Conservation (phyloP, 495 filamentous ascomycete species). For the Neurospora africana region DNA sequence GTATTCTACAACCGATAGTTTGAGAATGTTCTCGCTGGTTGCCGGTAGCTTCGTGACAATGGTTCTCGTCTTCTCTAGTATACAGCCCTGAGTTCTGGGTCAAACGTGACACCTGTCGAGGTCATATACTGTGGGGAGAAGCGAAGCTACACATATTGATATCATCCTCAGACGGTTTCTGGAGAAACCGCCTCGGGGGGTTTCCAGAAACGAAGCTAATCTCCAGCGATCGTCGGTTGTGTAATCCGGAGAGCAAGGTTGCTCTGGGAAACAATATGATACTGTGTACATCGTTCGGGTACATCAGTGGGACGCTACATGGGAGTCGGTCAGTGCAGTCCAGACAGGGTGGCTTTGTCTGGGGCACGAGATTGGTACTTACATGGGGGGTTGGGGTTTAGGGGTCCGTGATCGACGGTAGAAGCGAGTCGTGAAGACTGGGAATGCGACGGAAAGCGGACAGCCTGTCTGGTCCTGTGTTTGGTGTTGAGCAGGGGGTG, state of each 20-base stretch:
- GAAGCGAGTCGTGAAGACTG: slow-evolving; percentile 19
- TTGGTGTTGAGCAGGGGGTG: slow-evolving; percentile 19
- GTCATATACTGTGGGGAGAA: not conserved
- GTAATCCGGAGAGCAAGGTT: not conserved
- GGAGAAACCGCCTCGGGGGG: slow-evolving; percentile 15
- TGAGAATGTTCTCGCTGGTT: not conserved
- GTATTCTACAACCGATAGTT: not conserved
- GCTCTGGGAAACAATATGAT: not conserved
- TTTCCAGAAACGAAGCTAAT: slow-evolving; percentile 29
- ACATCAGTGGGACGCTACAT: not conserved
- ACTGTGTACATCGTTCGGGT: not conserved
- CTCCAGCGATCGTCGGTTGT: slow-evolving; percentile 14
- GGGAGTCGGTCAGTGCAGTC: slow-evolving; percentile 2
- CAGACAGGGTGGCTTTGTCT: slow-evolving; percentile 7
- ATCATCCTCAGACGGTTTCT: slow-evolving; percentile 16
- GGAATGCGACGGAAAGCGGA: slow-evolving; percentile 19
- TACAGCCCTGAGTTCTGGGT: not conserved
- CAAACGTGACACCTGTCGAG: not conserved
- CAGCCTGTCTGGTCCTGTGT: slow-evolving; percentile 22
- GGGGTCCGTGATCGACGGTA: slow-evolving; percentile 18
- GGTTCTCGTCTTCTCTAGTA: not conserved
- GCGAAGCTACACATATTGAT: slow-evolving; percentile 4
- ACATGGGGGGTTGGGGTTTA: slow-evolving; percentile 11
- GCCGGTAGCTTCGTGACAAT: not conserved
- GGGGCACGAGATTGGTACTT: slow-evolving; percentile 6